phyloP scores from a whole-genome alignment of 345 rosid species.

The Pistacia atlantica region DNA sequence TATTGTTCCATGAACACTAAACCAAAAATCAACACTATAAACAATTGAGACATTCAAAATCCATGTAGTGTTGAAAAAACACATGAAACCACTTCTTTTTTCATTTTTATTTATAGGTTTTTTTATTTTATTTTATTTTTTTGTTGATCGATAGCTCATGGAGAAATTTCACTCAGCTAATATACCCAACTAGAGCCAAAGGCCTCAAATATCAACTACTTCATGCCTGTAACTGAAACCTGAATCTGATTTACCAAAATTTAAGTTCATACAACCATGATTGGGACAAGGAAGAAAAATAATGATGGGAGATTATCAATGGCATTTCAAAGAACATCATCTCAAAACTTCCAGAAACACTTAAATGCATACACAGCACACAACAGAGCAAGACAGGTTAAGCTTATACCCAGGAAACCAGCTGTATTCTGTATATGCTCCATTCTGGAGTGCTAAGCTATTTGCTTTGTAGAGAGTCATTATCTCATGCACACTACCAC shows the following conservation, averaged over 20 bases:
- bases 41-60: not conserved
- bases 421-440: slow-evolving; percentile 61
- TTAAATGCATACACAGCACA: not conserved
- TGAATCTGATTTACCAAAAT: not conserved
- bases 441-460: slow-evolving; percentile 61
- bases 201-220: not conserved
- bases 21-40: not conserved
- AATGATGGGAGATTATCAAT: not conserved
- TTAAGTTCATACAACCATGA: not conserved
- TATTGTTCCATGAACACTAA: not conserved
- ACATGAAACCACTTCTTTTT: not conserved
- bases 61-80: not conserved
- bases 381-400: not conserved
- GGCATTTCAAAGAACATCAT: not conserved
- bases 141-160: not conserved
- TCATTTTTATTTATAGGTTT: no score
- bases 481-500: slow-evolving; percentile 79
- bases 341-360: not conserved
- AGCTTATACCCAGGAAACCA: slow-evolving; percentile 98
- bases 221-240: not conserved
- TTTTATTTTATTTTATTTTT: no score
- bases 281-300: no score
- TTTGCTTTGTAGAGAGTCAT: slow-evolving; percentile 73
- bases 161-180: not conserved
- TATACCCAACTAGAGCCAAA: not conserved